A percentile compares a stretch with the other conserved stretches of the same genome.
phyloP scores from a whole-genome alignment of 805 yeast species.

The Cyberlindnera suaveolens region DNA sequence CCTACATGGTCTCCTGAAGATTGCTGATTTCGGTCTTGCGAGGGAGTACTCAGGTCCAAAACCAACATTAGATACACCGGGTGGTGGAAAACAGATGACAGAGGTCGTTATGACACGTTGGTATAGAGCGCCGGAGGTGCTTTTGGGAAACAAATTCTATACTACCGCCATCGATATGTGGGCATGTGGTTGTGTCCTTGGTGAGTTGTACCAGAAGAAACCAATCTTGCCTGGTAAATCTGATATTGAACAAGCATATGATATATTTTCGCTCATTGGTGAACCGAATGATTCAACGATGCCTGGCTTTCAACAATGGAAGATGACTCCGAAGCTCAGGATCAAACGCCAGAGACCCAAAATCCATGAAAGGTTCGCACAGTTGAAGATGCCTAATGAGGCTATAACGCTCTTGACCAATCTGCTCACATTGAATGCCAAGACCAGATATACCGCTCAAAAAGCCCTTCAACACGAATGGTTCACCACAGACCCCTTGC shows the following conservation, averaged over 20 bases:
- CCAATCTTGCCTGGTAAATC: conserved; percentile 85
- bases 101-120: conserved; percentile 90
- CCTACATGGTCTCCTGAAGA: conserved; percentile 67
- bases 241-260: conserved; percentile 82
- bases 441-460: conserved; percentile 66
- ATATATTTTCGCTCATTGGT: conserved; percentile 78
- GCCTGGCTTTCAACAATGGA: conserved; percentile 32
- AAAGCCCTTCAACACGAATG: conserved; percentile 69
- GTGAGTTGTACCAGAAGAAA: conserved; percentile 72
- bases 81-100: conserved; percentile 43
- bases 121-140: conserved; percentile 94
- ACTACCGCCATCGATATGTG: conserved; percentile 96
- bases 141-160: conserved; percentile 78
- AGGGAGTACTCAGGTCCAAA: conserved; percentile 58
- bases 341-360: conserved; percentile 26
- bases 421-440: conserved; percentile 65
- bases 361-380: conserved; percentile 43
- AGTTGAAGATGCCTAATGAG: conserved; percentile 28
- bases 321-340: conserved; percentile 4
- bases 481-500: conserved; percentile 57
- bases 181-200: conserved; percentile 97
- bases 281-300: conserved; percentile 47
- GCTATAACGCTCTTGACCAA: conserved; percentile 53
- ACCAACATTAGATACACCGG: conserved; percentile 42
- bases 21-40: conserved; percentile 96